A percentile compares a stretch with the other conserved stretches of the same genome.
phyloP scores from a whole-genome alignment of 2,329 filamentous ascomycete genomes.

The Thermoascus crustaceus region DNA sequence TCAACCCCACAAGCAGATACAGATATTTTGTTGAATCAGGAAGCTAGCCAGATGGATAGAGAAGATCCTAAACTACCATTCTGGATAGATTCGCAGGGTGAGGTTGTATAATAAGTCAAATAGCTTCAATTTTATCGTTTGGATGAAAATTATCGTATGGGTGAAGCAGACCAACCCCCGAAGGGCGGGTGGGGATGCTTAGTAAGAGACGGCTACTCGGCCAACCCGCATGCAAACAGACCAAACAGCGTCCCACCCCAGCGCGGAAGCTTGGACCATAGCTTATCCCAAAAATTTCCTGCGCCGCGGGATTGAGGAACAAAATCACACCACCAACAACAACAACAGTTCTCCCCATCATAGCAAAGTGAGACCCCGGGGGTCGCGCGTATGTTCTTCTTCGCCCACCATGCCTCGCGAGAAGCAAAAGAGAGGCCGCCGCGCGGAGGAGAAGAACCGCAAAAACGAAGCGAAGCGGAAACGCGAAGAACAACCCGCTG shows the following conservation, averaged over 20 bases:
- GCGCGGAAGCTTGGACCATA: conserved; percentile 27
- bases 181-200: background rate
- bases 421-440: conserved; percentile 40
- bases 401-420: conserved; percentile 36
- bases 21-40: background rate
- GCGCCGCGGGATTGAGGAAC: too few relatives aligned
- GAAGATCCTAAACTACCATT: background rate
- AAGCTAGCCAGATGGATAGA: background rate
- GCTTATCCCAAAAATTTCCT: conserved; percentile 29
- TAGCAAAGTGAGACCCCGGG: too few relatives aligned
- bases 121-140: background rate
- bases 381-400: too few relatives aligned
- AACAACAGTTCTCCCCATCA: too few relatives aligned
- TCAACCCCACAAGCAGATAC: background rate
- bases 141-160: background rate
- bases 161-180: background rate
- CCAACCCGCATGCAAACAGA: conserved; percentile 24
- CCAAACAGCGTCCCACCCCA: conserved; percentile 17
- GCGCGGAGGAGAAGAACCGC: conserved; percentile 33
- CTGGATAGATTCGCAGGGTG: background rate
- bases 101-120: background rate
- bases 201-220: background rate
- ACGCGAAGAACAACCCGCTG: conserved; percentile 28
- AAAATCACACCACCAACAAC: conserved; percentile 5
- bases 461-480: conserved; percentile 32